Conservation (phyloP, 805 yeast genomes). For the Lipomyces kockii region DNA sequence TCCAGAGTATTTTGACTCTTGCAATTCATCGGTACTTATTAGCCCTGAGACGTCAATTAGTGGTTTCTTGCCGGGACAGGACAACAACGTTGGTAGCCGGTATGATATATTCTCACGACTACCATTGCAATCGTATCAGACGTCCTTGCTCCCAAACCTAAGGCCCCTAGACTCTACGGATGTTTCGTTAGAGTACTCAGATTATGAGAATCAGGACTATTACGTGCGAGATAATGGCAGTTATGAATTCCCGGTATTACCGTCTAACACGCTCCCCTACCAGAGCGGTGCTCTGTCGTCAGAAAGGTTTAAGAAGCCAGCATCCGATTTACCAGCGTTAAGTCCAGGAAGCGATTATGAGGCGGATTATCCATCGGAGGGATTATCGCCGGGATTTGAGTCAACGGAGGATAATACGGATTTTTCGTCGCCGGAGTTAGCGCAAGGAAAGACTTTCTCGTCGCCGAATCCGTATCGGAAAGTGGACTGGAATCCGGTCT, state of each 20-base stretch:
- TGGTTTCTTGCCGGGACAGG: neutral
- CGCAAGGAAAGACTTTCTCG: conserved; percentile 11
- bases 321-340: neutral
- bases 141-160: neutral
- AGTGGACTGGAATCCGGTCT: conserved; percentile 20
- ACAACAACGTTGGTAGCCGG: conserved; percentile 15
- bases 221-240: neutral
- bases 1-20: neutral
- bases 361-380: conserved; percentile 31
- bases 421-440: conserved; percentile 33
- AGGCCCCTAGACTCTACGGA: conserved; percentile 8
- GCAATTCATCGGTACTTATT: conserved; percentile 6
- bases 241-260: neutral
- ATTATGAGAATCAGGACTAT: conserved; percentile 6
- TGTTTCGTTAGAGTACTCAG: conserved; percentile 11
- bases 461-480: conserved; percentile 5
- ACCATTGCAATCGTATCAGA: conserved; percentile 11
- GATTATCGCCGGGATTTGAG: conserved; percentile 29
- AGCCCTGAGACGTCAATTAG: conserved; percentile 4
- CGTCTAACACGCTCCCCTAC: neutral
- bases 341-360: conserved; percentile 30
- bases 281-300: neutral
- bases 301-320: neutral
- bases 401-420: conserved; percentile 28
- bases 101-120: conserved; percentile 25